Percentiles rank a stretch among this genome's conserved stretches.
phyloP scores from a whole-genome alignment of 2,329 filamentous ascomycete genomes.

The Pseudogymnoascus sp. region DNA sequence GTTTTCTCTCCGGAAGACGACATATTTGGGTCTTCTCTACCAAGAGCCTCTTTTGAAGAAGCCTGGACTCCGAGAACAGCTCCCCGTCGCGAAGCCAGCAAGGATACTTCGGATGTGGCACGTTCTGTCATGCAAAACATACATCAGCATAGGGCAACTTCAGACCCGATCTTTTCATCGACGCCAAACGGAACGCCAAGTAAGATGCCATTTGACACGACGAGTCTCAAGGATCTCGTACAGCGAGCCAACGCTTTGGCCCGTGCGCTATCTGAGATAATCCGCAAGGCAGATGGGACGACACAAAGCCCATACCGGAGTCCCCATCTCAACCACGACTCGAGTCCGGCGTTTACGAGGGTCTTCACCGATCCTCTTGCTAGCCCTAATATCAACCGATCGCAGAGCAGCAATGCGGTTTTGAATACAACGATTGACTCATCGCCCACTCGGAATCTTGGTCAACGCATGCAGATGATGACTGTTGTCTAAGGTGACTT shows the following conservation, averaged over 20 bases:
- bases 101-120: slow-evolving; percentile 39
- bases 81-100: slow-evolving; percentile 18
- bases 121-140: slow-evolving; percentile 57
- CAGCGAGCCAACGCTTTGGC: slow-evolving; percentile 52
- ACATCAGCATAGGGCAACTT: slow-evolving; percentile 42
- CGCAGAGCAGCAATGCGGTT: slow-evolving; percentile 45
- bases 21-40: slow-evolving; percentile 42
- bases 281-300: slow-evolving; percentile 49
- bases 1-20: slow-evolving; percentile 59
- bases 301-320: slow-evolving; percentile 45
- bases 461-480: slow-evolving; percentile 55
- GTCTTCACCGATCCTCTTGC: slow-evolving; percentile 55
- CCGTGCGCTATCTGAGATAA: slow-evolving; percentile 49
- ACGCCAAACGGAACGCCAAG: slow-evolving; percentile 30
- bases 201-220: slow-evolving; percentile 58
- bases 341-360: slow-evolving; percentile 58
- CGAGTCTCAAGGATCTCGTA: slow-evolving; percentile 58
- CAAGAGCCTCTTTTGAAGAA: neutral
- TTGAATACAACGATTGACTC: slow-evolving; percentile 43
- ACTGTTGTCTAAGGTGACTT: slow-evolving; percentile 40
- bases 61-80: neutral
- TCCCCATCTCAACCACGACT: slow-evolving; percentile 41
- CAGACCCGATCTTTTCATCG: slow-evolving; percentile 29
- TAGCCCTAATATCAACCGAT: slow-evolving; percentile 43
- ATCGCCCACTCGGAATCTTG: slow-evolving; percentile 42